A percentile compares a stretch with the other conserved stretches of the same genome.
Evolutionary conservation across 345 rosid species (phyloP).

Genomic region (Hibiscus syriacus): DNA sequence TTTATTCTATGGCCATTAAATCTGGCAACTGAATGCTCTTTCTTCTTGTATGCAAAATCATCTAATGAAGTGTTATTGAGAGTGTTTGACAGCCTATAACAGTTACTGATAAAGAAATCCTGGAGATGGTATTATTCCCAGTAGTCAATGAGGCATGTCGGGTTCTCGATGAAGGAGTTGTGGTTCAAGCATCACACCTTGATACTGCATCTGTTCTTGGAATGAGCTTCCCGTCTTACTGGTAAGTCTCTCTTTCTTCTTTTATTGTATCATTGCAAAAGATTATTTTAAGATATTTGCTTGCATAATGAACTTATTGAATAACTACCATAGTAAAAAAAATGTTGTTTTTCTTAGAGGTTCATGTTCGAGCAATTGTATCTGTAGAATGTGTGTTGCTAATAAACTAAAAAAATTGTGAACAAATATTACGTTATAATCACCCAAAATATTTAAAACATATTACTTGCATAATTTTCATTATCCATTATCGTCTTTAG

Average conservation of each 20-base stretch:
- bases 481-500: too few relatives aligned
- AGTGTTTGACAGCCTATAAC: conserved; percentile 55
- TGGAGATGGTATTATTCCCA: conserved; percentile 91
- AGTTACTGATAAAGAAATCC: conserved; percentile 65
- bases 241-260: conserved; percentile 32
- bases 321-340: too few relatives aligned
- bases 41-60: background rate
- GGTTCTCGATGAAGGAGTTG: conserved; percentile 76
- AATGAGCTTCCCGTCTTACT: conserved; percentile 95
- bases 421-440: too few relatives aligned
- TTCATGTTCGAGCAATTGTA: too few relatives aligned
- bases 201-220: conserved; percentile 92
- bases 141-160: conserved; percentile 90
- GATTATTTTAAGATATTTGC: too few relatives aligned
- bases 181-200: conserved; percentile 79
- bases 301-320: too few relatives aligned
- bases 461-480: too few relatives aligned
- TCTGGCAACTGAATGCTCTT: background rate
- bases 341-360: too few relatives aligned
- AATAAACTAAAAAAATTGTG: too few relatives aligned
- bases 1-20: background rate
- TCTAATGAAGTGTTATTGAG: conserved; percentile 13
- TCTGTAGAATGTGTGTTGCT: too few relatives aligned
- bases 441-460: too few relatives aligned
- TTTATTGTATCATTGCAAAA: too few relatives aligned